phyloP scores from a whole-genome alignment of 2,329 filamentous ascomycete species.

The Fusarium oxysporum region DNA sequence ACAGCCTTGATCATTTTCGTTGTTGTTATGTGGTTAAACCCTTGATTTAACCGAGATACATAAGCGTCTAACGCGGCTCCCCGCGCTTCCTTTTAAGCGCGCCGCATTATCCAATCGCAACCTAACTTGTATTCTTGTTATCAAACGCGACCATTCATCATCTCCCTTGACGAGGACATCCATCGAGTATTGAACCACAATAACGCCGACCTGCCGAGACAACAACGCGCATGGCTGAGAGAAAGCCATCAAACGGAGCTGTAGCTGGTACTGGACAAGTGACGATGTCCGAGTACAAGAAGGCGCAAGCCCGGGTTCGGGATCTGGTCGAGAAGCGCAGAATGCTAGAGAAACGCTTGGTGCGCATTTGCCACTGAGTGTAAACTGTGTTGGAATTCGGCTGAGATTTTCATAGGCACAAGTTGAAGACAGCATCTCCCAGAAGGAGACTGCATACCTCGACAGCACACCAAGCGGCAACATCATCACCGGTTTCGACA shows the following conservation, averaged over 20 bases:
- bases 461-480: constrained; percentile 91
- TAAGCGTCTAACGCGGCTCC: constrained; percentile 13
- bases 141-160: constrained; percentile 9
- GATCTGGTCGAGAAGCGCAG: constrained; percentile 60
- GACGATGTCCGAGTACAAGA: constrained; percentile 61
- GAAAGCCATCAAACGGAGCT: constrained; percentile 42
- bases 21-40: neutral
- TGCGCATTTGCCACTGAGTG: constrained; percentile 34
- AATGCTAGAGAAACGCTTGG: constrained; percentile 53
- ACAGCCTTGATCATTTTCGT: neutral
- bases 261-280: constrained; percentile 47
- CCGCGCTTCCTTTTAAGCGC: constrained; percentile 6
- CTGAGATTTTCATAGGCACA: constrained; percentile 48
- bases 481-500: constrained; percentile 97
- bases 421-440: constrained; percentile 83
- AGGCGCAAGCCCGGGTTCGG: constrained; percentile 61
- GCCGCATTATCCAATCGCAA: constrained; percentile 17
- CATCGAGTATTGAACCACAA: neutral
- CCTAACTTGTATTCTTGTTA: constrained; percentile 10
- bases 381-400: constrained; percentile 47
- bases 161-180: neutral
- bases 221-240: constrained; percentile 50
- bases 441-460: constrained; percentile 87
- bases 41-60: neutral
- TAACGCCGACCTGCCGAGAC: neutral